Evolutionary conservation across 164 flowering plant genomes (phyloP).

Genomic region (Amborella trichopoda): DNA sequence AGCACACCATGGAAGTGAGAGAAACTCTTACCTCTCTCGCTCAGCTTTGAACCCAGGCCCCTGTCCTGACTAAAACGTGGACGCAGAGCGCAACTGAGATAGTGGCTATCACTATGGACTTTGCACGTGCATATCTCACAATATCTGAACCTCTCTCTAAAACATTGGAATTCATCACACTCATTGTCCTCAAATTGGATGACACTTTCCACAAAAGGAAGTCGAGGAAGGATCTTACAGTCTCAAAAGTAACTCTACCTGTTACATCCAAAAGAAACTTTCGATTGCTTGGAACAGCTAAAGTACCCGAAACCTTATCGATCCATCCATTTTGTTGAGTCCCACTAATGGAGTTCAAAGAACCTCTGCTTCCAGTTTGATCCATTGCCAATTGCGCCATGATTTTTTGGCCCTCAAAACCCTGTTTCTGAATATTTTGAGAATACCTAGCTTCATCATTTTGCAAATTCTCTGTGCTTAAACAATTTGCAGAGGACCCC

Average conservation of each 20-base stretch:
- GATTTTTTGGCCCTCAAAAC: too few species aligned
- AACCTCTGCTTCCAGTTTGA: slow-evolving; percentile 5
- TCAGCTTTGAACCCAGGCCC: too few species aligned
- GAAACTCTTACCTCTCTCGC: too few species aligned
- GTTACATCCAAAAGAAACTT: slow-evolving; percentile 81
- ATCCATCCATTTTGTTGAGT: slow-evolving; percentile 42
- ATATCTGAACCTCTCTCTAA: slow-evolving; percentile 52
- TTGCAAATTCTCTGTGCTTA: too few species aligned
- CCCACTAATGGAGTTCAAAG: slow-evolving; percentile 12
- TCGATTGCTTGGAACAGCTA: slow-evolving; percentile 75
- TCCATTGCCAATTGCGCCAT: too few species aligned
- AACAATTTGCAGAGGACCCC: too few species aligned
- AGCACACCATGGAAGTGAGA: too few species aligned
- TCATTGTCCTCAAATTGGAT: slow-evolving; percentile 41
- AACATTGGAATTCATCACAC: slow-evolving; percentile 37
- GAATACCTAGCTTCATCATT: too few species aligned
- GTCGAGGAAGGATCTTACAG: slow-evolving; percentile 58
- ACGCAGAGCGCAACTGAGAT: slow-evolving; percentile 66
- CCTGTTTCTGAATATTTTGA: too few species aligned
- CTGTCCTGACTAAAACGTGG: slow-evolving; percentile 43
- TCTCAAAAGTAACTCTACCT: slow-evolving; percentile 87
- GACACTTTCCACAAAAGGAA: slow-evolving; percentile 41
- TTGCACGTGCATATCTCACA: slow-evolving; percentile 49
- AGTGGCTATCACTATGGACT: slow-evolving; percentile 55
- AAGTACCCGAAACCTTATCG: slow-evolving; percentile 47